Evolutionary conservation across 1,284 basidiomycete species (phyloP), one percentile per base, ranked within the genome.

Genomic region (Ceratobasidium sp.): DNA sequence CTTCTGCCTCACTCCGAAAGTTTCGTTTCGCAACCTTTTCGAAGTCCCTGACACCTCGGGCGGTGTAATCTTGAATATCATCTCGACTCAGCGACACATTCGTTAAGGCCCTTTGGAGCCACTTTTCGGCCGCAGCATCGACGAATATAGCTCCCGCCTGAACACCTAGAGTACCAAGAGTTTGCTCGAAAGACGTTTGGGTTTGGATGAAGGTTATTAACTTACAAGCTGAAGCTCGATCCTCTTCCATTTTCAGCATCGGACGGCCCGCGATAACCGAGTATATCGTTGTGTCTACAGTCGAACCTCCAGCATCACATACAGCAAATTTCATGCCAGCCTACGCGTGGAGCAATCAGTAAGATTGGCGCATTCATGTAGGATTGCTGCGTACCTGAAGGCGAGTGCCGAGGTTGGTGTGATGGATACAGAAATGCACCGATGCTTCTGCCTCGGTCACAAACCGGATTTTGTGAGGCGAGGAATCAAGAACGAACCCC

Each of bases 251-350:
- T 9, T 61, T 73, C 22, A 78, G 53, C 4, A 39, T 34, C 19
- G 77, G 77, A 11, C 46, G 29, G 14, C 58, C 27, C 4, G 51
- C 8, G 0, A 43, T 69, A 34, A 76, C 75, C 9, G 46, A 29
- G 59, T 78, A 78, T 13, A 76, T 27, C 0, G 77, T 75, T 1
- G 73, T 75, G 48, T 78, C 77, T 16, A 77, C 76, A 8, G 77
- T 78, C 7, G 77, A 78, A 0, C 77, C 77, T 29, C 77, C 77
- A n/a, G 77, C 77, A 51, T 78, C 77, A 22, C 74, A 65, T 16
- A 78, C 69, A 4, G 49, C 66, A 48, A 77, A 74, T 1, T 68
- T 66, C 6, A 61, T 68, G 14, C 73, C 77, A 49, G 59, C n/a
- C 74, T 75, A n/a, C 7, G 22, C 4, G 2, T 16, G 22, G 1